These are phyloP conservation scores for Flaveria robusta DNA, from an alignment of 129 eudicot genomes.

Conservation along the genomic window DNA sequence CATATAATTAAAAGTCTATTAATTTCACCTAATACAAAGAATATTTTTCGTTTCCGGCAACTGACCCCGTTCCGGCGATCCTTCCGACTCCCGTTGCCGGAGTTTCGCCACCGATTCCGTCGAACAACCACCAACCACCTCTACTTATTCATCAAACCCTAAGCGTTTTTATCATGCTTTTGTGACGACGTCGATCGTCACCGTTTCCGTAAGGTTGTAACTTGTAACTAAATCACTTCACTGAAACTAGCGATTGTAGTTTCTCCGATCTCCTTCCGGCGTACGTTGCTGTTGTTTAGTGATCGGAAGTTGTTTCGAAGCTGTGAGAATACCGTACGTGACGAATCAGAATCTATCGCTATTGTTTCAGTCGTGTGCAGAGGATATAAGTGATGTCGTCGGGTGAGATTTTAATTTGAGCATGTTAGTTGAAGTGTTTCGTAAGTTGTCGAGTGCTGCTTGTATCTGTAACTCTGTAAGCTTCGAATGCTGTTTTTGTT, in stretches of 20 bases:
- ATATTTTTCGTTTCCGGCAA: slow-evolving; percentile 4
- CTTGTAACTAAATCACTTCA: not conserved
- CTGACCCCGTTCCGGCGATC: slow-evolving; percentile 19
- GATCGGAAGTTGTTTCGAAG: not conserved
- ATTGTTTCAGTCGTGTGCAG: slow-evolving; percentile 8
- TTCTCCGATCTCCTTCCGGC: slow-evolving; percentile 22
- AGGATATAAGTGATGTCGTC: slow-evolving; percentile 36
- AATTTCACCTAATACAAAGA: slow-evolving; percentile 2
- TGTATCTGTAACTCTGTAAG: no score
- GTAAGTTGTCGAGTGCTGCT: no score
- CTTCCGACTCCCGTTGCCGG: slow-evolving; percentile 24
- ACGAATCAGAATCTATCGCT: slow-evolving; percentile 1
- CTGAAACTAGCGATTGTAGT: slow-evolving; percentile 19
- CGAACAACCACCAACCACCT: not conserved
- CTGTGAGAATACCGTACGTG: not conserved
- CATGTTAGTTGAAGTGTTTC: not conserved
- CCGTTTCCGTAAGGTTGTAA: slow-evolving; percentile 4
- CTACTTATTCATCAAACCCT: not conserved
- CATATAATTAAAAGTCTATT: not conserved
- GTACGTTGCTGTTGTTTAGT: not conserved
- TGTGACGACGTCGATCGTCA: not conserved
- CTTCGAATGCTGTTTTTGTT: slow-evolving; percentile 1
- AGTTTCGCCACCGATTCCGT: not conserved
- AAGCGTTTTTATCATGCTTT: not conserved
- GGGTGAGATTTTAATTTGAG: slow-evolving; percentile 19